Percentiles rank a stretch among this genome's conserved stretches.
Evolutionary conservation across 768 basidiomycete species (phyloP).

Genomic region (Tricholoma flavovirens): DNA sequence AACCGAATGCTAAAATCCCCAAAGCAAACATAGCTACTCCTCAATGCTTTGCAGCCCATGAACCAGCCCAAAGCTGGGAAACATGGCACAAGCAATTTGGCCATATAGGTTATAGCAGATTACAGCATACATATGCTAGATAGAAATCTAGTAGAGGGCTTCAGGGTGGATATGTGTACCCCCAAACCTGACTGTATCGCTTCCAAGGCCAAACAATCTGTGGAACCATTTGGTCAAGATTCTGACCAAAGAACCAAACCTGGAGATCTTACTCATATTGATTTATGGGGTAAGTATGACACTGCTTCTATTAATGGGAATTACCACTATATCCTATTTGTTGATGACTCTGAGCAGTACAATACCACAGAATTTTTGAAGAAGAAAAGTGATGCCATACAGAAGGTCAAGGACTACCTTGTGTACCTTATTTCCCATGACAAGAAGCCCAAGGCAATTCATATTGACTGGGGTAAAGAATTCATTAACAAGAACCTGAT

Average conservation of each 20-base stretch:
- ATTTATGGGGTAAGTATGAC: conserved; percentile 7
- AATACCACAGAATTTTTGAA: conserved; percentile 1
- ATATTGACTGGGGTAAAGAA: not conserved
- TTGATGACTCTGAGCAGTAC: conserved; percentile 1
- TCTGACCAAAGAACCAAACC: conserved; percentile 1
- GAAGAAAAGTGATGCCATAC: not conserved
- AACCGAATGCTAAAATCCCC: too few species aligned
- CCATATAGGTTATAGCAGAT: too few species aligned
- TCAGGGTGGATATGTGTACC: not conserved
- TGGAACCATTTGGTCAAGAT: conserved; percentile 5
- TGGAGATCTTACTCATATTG: conserved; percentile 8
- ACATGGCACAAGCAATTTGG: too few species aligned
- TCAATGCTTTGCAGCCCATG: too few species aligned
- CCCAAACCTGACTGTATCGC: conserved; percentile 4
- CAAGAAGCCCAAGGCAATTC: not conserved
- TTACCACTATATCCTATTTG: conserved; percentile 4
- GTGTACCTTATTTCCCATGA: not conserved
- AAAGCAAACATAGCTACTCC: too few species aligned
- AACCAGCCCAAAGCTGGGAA: too few species aligned
- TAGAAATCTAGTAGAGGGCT: too few species aligned
- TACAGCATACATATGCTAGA: too few species aligned
- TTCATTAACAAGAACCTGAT: not conserved
- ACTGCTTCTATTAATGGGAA: conserved; percentile 6
- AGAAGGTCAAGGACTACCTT: conserved; percentile 1
- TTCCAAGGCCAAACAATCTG: conserved; percentile 3